Evolutionary conservation across 495 filamentous ascomycete species (phyloP).

Genomic region (Penicillium mononematosum): DNA sequence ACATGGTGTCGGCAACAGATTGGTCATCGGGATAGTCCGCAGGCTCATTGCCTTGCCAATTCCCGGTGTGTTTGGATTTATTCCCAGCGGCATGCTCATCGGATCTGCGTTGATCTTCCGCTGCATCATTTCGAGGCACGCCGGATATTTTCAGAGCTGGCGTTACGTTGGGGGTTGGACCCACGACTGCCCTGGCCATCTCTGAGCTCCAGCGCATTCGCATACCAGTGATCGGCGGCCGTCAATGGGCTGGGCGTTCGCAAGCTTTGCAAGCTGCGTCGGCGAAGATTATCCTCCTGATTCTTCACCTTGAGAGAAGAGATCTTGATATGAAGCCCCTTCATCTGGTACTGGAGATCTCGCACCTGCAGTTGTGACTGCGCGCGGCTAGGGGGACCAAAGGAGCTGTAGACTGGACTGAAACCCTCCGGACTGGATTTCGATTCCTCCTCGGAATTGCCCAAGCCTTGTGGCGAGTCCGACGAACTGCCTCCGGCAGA

Average conservation of each 20-base stretch:
- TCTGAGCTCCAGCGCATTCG: conserved; percentile 47
- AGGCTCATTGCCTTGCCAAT: conserved; percentile 10
- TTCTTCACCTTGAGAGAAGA: conserved; percentile 80
- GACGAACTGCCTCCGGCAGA: conserved; percentile 21
- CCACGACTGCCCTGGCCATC: conserved; percentile 31
- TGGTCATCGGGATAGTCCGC: conserved; percentile 32
- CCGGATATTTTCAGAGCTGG: conserved; percentile 22
- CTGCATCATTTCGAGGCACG: conserved; percentile 1
- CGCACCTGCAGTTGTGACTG: conserved; percentile 68
- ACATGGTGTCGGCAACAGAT: conserved; percentile 52
- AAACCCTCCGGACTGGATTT: conserved; percentile 36
- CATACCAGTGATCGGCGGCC: conserved; percentile 74
- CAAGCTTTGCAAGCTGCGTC: conserved; percentile 80
- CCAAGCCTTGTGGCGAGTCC: conserved; percentile 32
- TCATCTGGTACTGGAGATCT: conserved; percentile 88
- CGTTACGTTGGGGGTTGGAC: conserved; percentile 21
- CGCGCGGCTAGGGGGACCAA: conserved; percentile 42
- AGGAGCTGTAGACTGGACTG: conserved; percentile 37
- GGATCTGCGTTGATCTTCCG: conserved; percentile 3
- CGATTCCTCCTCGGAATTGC: conserved; percentile 30
- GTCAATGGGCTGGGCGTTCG: conserved; percentile 84
- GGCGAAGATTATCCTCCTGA: conserved; percentile 75
- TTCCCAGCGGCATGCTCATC: conserved; percentile 5
- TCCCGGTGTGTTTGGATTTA: conserved; percentile 14
- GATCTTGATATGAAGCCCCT: conserved; percentile 87